Evolutionary conservation across 352 stramenopile species (phyloP).

Genomic region (Saprolegnia diclina): DNA sequence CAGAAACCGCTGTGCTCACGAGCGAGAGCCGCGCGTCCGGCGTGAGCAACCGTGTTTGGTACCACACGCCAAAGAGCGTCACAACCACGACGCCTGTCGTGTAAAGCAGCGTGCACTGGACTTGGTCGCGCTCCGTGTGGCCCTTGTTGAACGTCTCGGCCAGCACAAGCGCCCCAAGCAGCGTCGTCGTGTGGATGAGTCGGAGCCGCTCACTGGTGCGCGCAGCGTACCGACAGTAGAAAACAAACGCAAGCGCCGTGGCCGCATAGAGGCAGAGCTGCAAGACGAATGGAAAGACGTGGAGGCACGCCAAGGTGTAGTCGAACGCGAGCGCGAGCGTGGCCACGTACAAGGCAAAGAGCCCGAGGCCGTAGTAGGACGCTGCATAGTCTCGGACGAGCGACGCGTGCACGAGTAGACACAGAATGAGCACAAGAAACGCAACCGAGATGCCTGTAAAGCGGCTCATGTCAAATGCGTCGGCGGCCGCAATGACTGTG

Average conservation of each 20-base stretch:
- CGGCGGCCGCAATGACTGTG: background rate
- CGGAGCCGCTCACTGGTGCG: background rate
- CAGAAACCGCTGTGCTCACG: background rate
- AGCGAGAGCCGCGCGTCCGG: background rate
- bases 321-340: background rate
- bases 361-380: background rate
- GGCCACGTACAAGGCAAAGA: background rate
- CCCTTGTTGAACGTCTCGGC: background rate
- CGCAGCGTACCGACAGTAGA: background rate
- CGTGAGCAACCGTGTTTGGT: background rate
- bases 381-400: background rate
- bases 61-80: background rate
- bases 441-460: background rate
- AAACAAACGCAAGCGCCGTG: background rate
- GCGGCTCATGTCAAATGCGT: background rate
- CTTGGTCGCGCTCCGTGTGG: background rate
- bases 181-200: background rate
- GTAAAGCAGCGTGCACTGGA: too few relatives aligned
- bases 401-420: background rate
- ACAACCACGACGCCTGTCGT: background rate
- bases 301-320: background rate
- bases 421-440: constrained; percentile 1
- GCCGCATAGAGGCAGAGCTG: background rate
- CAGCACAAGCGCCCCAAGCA: background rate
- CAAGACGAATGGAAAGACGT: background rate